Percentiles rank a stretch among this genome's conserved stretches.
phyloP scores from a whole-genome alignment of 352 stramenopile genomes.

The Pythium insidiosum region DNA sequence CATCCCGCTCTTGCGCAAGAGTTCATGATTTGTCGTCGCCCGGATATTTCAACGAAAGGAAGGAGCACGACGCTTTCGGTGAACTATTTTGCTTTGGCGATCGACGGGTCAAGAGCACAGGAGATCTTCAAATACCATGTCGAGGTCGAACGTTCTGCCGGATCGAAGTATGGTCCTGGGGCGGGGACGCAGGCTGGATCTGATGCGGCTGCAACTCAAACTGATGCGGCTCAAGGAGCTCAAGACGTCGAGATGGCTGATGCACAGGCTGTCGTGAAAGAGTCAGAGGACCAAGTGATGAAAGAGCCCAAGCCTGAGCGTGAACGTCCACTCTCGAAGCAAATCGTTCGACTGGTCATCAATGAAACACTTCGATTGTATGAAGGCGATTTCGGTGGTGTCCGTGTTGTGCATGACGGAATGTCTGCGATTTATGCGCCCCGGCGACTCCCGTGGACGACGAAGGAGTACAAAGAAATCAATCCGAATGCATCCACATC shows the following conservation, averaged over 20 bases:
- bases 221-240: not conserved
- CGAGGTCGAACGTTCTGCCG: slow-evolving; percentile 37
- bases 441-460: slow-evolving; percentile 35
- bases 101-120: slow-evolving; percentile 23
- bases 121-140: slow-evolving; percentile 80
- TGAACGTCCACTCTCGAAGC: slow-evolving; percentile 25
- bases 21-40: slow-evolving; percentile 40
- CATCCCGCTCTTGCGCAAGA: slow-evolving; percentile 27
- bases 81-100: slow-evolving; percentile 60
- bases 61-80: slow-evolving; percentile 34
- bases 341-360: slow-evolving; percentile 51
- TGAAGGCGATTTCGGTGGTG: slow-evolving; percentile 38
- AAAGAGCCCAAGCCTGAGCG: not conserved
- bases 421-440: slow-evolving; percentile 54
- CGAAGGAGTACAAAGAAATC: slow-evolving; percentile 38
- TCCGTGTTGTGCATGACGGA: slow-evolving; percentile 58
- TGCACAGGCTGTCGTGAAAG: slow-evolving; percentile 4
- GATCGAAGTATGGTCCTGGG: slow-evolving; percentile 41
- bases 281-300: not conserved
- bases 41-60: slow-evolving; percentile 20
- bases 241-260: slow-evolving; percentile 37
- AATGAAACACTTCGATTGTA: slow-evolving; percentile 43
- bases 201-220: slow-evolving; percentile 10
- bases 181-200: slow-evolving; percentile 26
- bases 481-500: slow-evolving; percentile 33